Conservation (phyloP, 2,329 filamentous ascomycete species). For the Alternaria sp. region DNA sequence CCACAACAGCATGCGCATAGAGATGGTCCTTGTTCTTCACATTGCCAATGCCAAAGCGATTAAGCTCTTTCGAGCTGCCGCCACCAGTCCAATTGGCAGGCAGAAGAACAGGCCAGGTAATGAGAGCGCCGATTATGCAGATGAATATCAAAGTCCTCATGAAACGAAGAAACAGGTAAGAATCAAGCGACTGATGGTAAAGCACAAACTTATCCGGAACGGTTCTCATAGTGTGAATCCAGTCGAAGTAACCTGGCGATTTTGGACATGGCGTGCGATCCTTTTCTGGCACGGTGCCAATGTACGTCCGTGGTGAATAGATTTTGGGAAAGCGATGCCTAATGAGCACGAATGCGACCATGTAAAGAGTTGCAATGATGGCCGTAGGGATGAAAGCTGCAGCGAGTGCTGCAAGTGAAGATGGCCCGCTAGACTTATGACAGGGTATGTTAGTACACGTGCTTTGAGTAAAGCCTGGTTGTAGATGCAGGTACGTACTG, state of each 20-base stretch:
- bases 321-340: slow-evolving; percentile 55
- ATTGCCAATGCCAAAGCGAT: slow-evolving; percentile 83
- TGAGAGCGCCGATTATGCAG: slow-evolving; percentile 81
- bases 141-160: slow-evolving; percentile 80
- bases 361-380: slow-evolving; percentile 40
- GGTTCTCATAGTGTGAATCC: slow-evolving; percentile 60
- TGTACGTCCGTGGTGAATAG: slow-evolving; percentile 56
- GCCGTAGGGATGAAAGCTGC: slow-evolving; percentile 49
- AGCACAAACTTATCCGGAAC: slow-evolving; percentile 80
- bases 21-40: slow-evolving; percentile 69
- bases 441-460: slow-evolving; percentile 16
- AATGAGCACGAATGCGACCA: slow-evolving; percentile 52
- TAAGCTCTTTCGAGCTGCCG: slow-evolving; percentile 70
- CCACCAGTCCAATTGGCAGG: slow-evolving; percentile 89
- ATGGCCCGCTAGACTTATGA: slow-evolving; percentile 40
- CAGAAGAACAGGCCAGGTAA: slow-evolving; percentile 90
- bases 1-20: slow-evolving; percentile 82
- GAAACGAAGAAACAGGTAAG: slow-evolving; percentile 89
- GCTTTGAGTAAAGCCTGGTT: background rate
- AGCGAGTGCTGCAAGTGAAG: slow-evolving; percentile 45
- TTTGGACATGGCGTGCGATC: slow-evolving; percentile 53
- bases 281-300: slow-evolving; percentile 54
- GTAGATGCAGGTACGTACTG: slow-evolving; percentile 23
- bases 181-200: slow-evolving; percentile 91
- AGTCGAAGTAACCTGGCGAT: slow-evolving; percentile 45